Evolutionary conservation across 2,329 filamentous ascomycete species (phyloP), one percentile per base, ranked within the genome.

Genomic region (Rhinocladiella similis): DNA sequence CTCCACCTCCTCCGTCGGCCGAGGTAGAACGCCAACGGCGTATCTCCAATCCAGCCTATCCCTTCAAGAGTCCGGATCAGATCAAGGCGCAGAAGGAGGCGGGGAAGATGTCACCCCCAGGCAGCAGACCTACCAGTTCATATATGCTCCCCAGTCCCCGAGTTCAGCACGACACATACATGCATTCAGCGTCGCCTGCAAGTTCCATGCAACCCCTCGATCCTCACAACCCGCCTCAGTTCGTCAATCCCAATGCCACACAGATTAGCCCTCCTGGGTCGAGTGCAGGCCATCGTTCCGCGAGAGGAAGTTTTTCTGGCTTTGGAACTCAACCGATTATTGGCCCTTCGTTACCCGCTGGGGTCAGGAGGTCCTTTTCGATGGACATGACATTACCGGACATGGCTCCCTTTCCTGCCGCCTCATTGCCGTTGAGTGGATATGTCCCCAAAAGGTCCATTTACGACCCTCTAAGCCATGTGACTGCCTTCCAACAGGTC

Each of bases 51-150:
- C 63, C 63, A 5, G 63, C 63, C 18, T 66, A 64, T 50, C 63
- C 63, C 2, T 66, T 66, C 51, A 66, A 64, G 47, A 66, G 63
- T 50, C 63, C 63, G 3, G 62, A 64, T 54, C 63, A 64, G 53
- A 66, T 66, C 55, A 61, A 63, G 50, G 63, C 63, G 16, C 63
- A 65, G 47, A 66, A 62, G 36, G 61, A 64, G 41, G 62, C 62
- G 12, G 58, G 62, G 36, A 63, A 66, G 55, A 59, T 56, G 41
- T 62, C 62, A 33, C 62, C 62, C 36, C 55, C 63, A 5, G 59
- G 59, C 10, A 66, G 63, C 51, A 50, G 63, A 54, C 62, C 63
- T 12, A 56, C 51, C 20, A 66, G 63, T 41, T 64, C 62, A 38
- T 66, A 66, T 51, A 62, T 57, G 50, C 46, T 66, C 19, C 56